Evolutionary conservation across 306 rosid species (phyloP).

Genomic region (Vigna reflexopilosa): DNA sequence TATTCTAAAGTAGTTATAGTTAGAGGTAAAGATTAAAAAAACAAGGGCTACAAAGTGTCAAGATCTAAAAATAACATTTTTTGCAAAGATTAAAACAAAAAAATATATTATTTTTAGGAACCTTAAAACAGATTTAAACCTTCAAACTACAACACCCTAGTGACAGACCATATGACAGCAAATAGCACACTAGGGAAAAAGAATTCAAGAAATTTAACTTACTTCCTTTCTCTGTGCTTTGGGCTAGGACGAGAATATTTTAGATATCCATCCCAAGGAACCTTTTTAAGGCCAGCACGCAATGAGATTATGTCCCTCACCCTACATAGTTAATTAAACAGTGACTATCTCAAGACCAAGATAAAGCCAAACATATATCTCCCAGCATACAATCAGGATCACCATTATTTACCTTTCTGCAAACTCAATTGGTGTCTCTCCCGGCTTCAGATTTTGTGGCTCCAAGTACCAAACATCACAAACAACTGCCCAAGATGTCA

Average conservation of each 20-base stretch:
- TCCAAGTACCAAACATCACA: slow-evolving; percentile 99
- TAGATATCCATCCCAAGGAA: slow-evolving; percentile 98
- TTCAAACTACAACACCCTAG: not conserved
- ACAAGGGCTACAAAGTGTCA: no score
- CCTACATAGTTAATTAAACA: slow-evolving; percentile 55
- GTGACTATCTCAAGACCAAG: slow-evolving; percentile 11
- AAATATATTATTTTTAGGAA: no score
- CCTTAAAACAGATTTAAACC: no score
- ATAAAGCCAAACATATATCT: slow-evolving; percentile 6
- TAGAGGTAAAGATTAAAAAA: no score
- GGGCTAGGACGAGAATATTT: slow-evolving; percentile 98
- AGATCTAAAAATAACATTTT: no score
- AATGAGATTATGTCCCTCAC: slow-evolving; percentile 84
- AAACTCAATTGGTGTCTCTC: slow-evolving; percentile 96
- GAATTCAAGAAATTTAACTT: slow-evolving; percentile 38
- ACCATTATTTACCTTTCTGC: slow-evolving; percentile 80
- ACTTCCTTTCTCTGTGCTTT: slow-evolving; percentile 86
- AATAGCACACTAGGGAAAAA: not conserved
- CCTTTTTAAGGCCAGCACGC: slow-evolving; percentile 94
- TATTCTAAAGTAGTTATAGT: no score
- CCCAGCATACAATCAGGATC: slow-evolving; percentile 8
- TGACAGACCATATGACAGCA: not conserved
- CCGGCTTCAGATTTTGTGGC: slow-evolving; percentile 84
- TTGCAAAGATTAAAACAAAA: no score
- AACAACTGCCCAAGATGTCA: slow-evolving; percentile 99